Base-by-base conservation (phyloP, 768 basidiomycete genomes). In the Boletus rex-veris region DNA sequence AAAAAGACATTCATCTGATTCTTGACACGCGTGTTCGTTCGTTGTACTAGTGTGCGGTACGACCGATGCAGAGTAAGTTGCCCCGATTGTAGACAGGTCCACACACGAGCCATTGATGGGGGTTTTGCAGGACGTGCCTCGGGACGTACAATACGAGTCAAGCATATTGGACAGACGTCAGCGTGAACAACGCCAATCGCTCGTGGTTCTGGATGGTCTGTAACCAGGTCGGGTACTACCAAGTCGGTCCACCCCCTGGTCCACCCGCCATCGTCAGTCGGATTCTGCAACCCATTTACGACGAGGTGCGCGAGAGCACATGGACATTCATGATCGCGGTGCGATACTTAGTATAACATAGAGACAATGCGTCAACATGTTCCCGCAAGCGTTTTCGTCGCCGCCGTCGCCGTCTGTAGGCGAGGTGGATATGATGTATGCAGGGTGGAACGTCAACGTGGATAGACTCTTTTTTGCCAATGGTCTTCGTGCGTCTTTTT, bases 191-290 rank as follows among this genome's bases (percentile, higher is more conserved):
- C 54, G 53, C 73, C 0, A 58, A 55, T 5, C 78, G 88, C 21
- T 86, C 87, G 4, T 90, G 87, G 86, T 68, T 73, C 52, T 89
- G 88, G 88, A 80, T 86, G 62, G 79, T 84, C 5, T 89, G 88
- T 62, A 87, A 85, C 60, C 79, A 89, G 70, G 76, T 89, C 2
- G 88, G 88, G 31, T 86, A 56, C 52, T 73, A 63, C 57, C 70
- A 70, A 54, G 71, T 66, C 6, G 70, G 75, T 31, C 75, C 77
- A 4, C 77, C 77, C 2, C 12, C 31, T 7, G 65, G 59, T 24
- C 64, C 70, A 43, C 74, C 77, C 14, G 56, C 66, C 21, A 61
- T 73, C 52, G 69, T 68, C 31, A 70, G 73, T 19, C 65, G 70
- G 7, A 66, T 74, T 31, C 14, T 74, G 28, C 60, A 68, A 16